Evolutionary conservation across 2,329 filamentous ascomycete species (phyloP).

Genomic region (Rhynchosporium graminicola): DNA sequence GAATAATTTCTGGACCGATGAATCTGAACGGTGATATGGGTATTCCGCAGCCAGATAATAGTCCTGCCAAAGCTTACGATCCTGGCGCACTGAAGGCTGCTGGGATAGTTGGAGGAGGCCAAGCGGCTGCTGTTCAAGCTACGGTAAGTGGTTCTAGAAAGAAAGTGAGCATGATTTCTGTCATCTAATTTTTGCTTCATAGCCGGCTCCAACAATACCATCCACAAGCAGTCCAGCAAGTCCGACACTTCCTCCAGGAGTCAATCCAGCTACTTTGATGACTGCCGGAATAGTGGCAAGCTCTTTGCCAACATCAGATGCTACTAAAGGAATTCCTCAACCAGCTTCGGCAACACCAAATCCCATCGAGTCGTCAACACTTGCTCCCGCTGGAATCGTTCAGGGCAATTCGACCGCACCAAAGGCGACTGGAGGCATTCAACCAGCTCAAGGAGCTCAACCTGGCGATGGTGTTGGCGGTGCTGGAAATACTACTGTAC

Average conservation of each 20-base stretch:
- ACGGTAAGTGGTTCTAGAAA: not conserved
- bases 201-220: not conserved
- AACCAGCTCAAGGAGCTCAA: not conserved
- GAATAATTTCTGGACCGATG: constrained; percentile 12
- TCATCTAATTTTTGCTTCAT: not conserved
- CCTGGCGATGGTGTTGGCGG: not conserved
- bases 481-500: constrained; percentile 1
- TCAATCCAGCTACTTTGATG: constrained; percentile 4
- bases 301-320: not conserved
- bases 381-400: constrained; percentile 4
- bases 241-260: not conserved
- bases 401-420: constrained; percentile 1
- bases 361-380: not conserved
- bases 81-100: not conserved
- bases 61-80: not conserved
- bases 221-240: not conserved
- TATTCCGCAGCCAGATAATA: not conserved
- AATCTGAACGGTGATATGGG: not conserved
- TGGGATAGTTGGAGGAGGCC: constrained; percentile 3
- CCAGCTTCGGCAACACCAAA: not conserved
- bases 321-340: not conserved
- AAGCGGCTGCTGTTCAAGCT: not conserved
- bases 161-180: no score
- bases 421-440: constrained; percentile 1
- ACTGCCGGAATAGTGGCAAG: constrained; percentile 3